Evolutionary conservation across 2,329 filamentous ascomycete species (phyloP).

Genomic region (Ascochyta lentis): DNA sequence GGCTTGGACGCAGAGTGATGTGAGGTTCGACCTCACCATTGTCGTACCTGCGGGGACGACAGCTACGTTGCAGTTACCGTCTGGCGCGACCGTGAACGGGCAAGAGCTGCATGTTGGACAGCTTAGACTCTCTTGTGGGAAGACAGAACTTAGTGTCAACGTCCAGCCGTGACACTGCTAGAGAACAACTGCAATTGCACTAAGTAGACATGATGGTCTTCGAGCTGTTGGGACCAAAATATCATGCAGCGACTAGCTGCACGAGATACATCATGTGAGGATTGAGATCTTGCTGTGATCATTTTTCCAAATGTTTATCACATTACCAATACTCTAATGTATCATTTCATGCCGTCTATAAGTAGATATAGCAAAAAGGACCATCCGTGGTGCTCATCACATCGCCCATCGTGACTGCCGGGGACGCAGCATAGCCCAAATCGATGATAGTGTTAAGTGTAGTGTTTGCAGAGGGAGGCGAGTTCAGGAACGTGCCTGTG

Average conservation of each 20-base stretch:
- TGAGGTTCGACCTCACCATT: not conserved
- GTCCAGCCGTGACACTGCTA: not conserved
- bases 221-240: too few relatives aligned
- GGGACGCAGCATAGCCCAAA: slow-evolving; percentile 46
- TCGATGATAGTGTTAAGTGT: slow-evolving; percentile 54
- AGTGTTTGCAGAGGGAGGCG: slow-evolving; percentile 53
- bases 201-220: not conserved
- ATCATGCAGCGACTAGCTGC: not conserved
- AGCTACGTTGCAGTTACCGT: not conserved
- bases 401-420: slow-evolving; percentile 30
- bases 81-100: not conserved
- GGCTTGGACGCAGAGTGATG: not conserved
- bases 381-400: slow-evolving; percentile 43
- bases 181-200: not conserved
- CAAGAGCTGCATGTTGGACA: not conserved
- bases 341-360: slow-evolving; percentile 14
- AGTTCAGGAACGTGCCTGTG: slow-evolving; percentile 55
- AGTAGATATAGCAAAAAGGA: slow-evolving; percentile 46
- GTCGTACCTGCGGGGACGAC: not conserved
- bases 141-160: not conserved
- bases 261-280: too few relatives aligned
- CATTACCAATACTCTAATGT: not conserved
- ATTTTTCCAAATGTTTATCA: too few relatives aligned
- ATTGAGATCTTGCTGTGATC: too few relatives aligned
- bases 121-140: not conserved